Evolutionary conservation across 805 yeast species (phyloP), one percentile per base, ranked within the genome.

Genomic region (Tetrapisispora iriomotensis): DNA sequence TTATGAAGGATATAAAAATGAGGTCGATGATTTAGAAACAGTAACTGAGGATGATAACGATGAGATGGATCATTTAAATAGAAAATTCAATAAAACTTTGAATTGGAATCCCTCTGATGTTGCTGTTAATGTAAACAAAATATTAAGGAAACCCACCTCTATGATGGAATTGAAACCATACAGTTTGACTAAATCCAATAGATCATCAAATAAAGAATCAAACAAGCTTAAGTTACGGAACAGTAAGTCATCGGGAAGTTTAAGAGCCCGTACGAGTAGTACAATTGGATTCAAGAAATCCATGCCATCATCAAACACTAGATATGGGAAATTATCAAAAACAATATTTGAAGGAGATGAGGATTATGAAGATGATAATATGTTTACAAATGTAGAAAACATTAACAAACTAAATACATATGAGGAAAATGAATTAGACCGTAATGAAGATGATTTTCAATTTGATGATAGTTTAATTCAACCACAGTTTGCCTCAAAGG

Each of bases 111-210:
- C 15, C 5, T 24, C 8, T 22, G 28, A 15, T 19, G 17, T 14
- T 15, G 9, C 14, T 21, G 10, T 24, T 4, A 19, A 19, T n/a
- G n/a, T 35, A 10, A 18, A 29, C 17, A 40, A 19, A 22, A 27
- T 37, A 7, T 32, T 59, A 10, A 50, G 51, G 34, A 61, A 59
- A 32, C 62, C 60, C 2, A 50, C 53, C 29, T 59, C 64, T 0
- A 58, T 59, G 62, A 42, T 53, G 48, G 54, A 58, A 20, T 39
- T 60, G 29, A 51, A 57, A 30, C 29, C 48, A 21, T 37, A 34
- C 15, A 15, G 8, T 27, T 33, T 33, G 13, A 33, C 36, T 9
- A 33, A n/a, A 6, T 6, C 18, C 8, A 14, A 33, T 15, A 27
- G 28, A 24, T n/a, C 19, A 22, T 23, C 18, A 7, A 26, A 27